Evolutionary conservation across 78 protist genomes (phyloP).

Genomic region (Cavenderia fasciculata): DNA sequence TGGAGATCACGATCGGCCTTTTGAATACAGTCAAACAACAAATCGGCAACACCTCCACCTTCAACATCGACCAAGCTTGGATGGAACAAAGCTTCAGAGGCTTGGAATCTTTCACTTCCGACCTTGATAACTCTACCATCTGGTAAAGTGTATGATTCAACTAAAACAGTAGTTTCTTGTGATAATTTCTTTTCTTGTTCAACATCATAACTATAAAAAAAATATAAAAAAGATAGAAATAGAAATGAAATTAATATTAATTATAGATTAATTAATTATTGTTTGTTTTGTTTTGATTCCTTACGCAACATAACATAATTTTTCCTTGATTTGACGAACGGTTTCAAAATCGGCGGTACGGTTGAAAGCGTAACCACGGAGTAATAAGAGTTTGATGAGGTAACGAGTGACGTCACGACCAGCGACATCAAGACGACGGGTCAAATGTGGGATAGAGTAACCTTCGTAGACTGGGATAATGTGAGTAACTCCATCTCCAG

Average conservation of each 20-base stretch:
- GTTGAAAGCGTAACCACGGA: conserved; percentile 98
- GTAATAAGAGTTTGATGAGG: conserved; percentile 95
- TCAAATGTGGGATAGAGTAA: conserved; percentile 89
- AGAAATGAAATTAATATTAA: no score
- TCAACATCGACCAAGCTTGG: conserved; percentile 96
- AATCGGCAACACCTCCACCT: conserved; percentile 93
- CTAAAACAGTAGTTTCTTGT: conserved; percentile 97
- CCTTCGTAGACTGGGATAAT: conserved; percentile 99
- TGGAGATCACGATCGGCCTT: conserved; percentile 96
- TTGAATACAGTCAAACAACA: conserved; percentile 94
- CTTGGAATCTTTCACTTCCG: conserved; percentile 98
- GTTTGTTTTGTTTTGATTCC: no score
- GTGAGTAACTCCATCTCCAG: conserved; percentile 99
- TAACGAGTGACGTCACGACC: conserved; percentile 95
- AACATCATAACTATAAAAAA: conserved; percentile 84
- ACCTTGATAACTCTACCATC: conserved; percentile 96
- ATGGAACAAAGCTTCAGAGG: conserved; percentile 99
- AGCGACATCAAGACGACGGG: conserved; percentile 97
- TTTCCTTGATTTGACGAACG: conserved; percentile 97
- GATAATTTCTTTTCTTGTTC: conserved; percentile 94
- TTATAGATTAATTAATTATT: no score
- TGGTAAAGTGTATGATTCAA: conserved; percentile 93
- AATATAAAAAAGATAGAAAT: no score
- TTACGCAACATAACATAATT: conserved; percentile 97
- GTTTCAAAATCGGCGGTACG: conserved; percentile 99